These are phyloP conservation scores for Euphorbia pulcherrima DNA, from an alignment of 345 rosid species.

Conservation along the genomic window DNA sequence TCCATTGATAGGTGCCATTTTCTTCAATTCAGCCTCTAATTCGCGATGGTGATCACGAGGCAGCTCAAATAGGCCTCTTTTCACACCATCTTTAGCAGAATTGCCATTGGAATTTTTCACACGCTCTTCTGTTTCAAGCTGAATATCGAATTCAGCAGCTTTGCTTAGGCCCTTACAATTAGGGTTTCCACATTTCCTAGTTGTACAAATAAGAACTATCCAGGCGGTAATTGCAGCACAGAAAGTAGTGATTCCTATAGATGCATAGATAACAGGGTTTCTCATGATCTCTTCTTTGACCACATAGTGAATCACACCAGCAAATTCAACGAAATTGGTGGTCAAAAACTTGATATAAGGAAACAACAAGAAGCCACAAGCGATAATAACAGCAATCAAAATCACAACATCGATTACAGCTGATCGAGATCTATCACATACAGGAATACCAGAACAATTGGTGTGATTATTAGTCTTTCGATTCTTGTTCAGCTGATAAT, in stretches of 20 bases:
- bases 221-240: conserved; percentile 62
- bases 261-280: conserved; percentile 61
- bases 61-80: conserved; percentile 60
- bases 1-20: conserved; percentile 77
- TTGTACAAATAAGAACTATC: conserved; percentile 52
- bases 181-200: conserved; percentile 70
- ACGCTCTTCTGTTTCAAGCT: conserved; percentile 85
- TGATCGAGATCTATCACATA: conserved; percentile 61
- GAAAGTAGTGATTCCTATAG: conserved; percentile 56
- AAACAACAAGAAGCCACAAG: conserved; percentile 69
- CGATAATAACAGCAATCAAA: conserved; percentile 61
- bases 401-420: conserved; percentile 71
- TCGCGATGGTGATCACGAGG: conserved; percentile 67
- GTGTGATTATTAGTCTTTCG: conserved; percentile 36
- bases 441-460: conserved; percentile 35
- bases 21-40: conserved; percentile 68
- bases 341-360: conserved; percentile 53
- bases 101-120: conserved; percentile 49
- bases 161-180: conserved; percentile 78
- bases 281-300: conserved; percentile 59
- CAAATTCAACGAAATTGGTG: conserved; percentile 35
- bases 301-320: conserved; percentile 39
- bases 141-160: conserved; percentile 82
- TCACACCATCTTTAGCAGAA: conserved; percentile 39
- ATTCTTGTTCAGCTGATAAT: too few relatives aligned